These are phyloP conservation scores for Leptographium radiaticola DNA, from an alignment of 2,329 filamentous ascomycete genomes.

Conservation along the genomic window DNA sequence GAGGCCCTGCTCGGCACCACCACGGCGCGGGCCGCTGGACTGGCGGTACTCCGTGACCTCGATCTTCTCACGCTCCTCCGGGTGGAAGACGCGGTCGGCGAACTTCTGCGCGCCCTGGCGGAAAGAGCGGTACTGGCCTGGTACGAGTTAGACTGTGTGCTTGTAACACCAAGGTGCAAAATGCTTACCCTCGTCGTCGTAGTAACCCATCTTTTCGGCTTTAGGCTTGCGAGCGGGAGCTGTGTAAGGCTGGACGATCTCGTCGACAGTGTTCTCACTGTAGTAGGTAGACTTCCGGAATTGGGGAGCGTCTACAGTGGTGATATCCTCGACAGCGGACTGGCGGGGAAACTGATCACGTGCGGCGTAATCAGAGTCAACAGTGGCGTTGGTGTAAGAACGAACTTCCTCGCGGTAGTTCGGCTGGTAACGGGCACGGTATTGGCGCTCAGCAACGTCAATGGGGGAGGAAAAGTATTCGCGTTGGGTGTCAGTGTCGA, in stretches of 20 bases:
- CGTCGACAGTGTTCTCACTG: slow-evolving; percentile 49
- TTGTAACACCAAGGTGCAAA: neutral
- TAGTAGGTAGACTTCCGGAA: slow-evolving; percentile 24
- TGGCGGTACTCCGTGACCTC: slow-evolving; percentile 36
- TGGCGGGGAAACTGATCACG: slow-evolving; percentile 22
- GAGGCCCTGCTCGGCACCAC: slow-evolving; percentile 17
- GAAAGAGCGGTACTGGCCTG: slow-evolving; percentile 48
- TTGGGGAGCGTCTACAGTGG: slow-evolving; percentile 36
- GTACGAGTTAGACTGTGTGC: neutral
- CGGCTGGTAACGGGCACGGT: slow-evolving; percentile 47
- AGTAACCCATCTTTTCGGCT: slow-evolving; percentile 52
- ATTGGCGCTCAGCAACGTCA: slow-evolving; percentile 54
- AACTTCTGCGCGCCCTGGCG: slow-evolving; percentile 43
- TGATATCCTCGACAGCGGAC: slow-evolving; percentile 39
- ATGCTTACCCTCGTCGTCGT: slow-evolving; percentile 46
- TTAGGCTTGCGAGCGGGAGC: slow-evolving; percentile 29
- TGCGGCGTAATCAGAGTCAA: slow-evolving; percentile 19
- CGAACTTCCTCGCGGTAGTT: slow-evolving; percentile 26
- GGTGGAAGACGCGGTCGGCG: slow-evolving; percentile 39
- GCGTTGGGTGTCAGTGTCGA: slow-evolving; percentile 48
- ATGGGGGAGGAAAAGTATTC: slow-evolving; percentile 36
- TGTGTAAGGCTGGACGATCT: slow-evolving; percentile 41
- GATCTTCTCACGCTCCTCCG: slow-evolving; percentile 32
- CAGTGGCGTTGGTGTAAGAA: slow-evolving; percentile 21
- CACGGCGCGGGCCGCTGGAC: slow-evolving; percentile 20